Percentiles rank a stretch among this genome's conserved stretches.
Evolutionary conservation across 2,329 filamentous ascomycete species (phyloP).

Genomic region (Pleochaeta shiraiana): DNA sequence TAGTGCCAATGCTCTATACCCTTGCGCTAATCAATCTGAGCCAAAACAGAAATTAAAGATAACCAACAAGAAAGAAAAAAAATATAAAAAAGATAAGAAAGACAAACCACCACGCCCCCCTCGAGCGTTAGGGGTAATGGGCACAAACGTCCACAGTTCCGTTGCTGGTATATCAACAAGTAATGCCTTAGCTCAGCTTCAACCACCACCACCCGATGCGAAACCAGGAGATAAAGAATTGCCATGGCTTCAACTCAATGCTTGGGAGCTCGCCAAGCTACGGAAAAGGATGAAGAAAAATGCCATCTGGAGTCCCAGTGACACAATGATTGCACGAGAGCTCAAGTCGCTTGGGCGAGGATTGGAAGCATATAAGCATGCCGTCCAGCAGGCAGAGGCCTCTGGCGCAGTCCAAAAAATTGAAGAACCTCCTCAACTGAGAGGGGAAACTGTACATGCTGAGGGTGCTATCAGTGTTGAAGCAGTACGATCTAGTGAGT

Average conservation of each 20-base stretch:
- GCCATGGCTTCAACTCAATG: constrained; percentile 43
- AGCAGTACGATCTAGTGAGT: constrained; percentile 33
- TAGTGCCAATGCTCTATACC: constrained; percentile 9
- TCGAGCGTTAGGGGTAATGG: constrained; percentile 17
- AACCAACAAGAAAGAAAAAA: constrained; percentile 7
- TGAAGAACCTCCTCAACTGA: constrained; percentile 16
- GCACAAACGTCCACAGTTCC: constrained; percentile 18
- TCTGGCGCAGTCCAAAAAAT: constrained; percentile 39
- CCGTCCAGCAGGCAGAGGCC: constrained; percentile 41
- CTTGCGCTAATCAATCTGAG: constrained; percentile 5
- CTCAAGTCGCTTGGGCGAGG: constrained; percentile 48
- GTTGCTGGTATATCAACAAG: constrained; percentile 20
- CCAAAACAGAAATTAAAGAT: constrained; percentile 16
- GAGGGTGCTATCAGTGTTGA: constrained; percentile 35
- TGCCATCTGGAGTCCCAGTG: constrained; percentile 62
- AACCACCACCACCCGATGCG: constrained; percentile 37
- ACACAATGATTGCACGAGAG: constrained; percentile 68
- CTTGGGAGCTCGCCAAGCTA: constrained; percentile 42
- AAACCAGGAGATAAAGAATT: constrained; percentile 34
- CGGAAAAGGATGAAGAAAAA: constrained; percentile 87
- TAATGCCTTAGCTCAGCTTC: constrained; percentile 20
- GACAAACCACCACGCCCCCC: constrained; percentile 15
- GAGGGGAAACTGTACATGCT: constrained; percentile 25
- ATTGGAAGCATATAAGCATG: constrained; percentile 36
- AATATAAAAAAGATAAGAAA: constrained; percentile 10